Percentiles rank a stretch among this genome's conserved stretches.
Evolutionary conservation across 2,329 filamentous ascomycete species (phyloP).

Genomic region (Didymella lethalis): DNA sequence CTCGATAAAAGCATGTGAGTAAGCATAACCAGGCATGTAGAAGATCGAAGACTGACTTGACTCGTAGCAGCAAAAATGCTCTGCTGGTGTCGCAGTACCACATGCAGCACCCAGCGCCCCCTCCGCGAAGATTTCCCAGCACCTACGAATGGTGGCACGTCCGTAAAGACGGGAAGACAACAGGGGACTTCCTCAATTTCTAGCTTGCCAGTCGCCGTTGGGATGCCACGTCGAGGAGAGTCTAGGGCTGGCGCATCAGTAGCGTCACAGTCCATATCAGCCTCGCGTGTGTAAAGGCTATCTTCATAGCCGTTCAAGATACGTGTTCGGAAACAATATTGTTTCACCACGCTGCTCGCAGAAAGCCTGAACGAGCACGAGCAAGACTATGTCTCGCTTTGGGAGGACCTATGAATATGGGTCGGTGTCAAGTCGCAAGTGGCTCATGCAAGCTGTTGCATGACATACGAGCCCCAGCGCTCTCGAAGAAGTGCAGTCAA

Average conservation of each 20-base stretch:
- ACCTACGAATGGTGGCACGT: constrained; percentile 53
- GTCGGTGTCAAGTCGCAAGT: not conserved
- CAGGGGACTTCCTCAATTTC: constrained; percentile 15
- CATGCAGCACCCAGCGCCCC: constrained; percentile 50
- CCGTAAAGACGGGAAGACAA: too few relatives aligned
- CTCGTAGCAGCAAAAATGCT: constrained; percentile 59
- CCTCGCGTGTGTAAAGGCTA: constrained; percentile 4
- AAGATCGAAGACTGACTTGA: too few relatives aligned
- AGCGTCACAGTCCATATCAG: constrained; percentile 12
- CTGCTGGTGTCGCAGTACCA: constrained; percentile 52
- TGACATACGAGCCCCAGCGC: too few relatives aligned
- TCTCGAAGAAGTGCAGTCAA: too few relatives aligned
- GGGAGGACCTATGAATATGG: constrained; percentile 22
- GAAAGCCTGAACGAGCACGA: constrained; percentile 20
- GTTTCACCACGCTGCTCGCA: constrained; percentile 16
- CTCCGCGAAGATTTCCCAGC: constrained; percentile 60
- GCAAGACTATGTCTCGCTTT: constrained; percentile 24
- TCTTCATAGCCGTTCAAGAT: constrained; percentile 1
- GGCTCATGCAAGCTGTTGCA: too few relatives aligned
- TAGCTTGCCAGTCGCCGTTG: constrained; percentile 9
- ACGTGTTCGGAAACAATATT: not conserved
- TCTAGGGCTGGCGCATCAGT: constrained; percentile 4
- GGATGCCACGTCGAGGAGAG: not conserved
- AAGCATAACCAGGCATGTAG: too few relatives aligned
- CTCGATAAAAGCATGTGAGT: too few relatives aligned